Conservation (phyloP, 176 grass and related monocot genomes). For the Coix lacrymajobi region DNA sequence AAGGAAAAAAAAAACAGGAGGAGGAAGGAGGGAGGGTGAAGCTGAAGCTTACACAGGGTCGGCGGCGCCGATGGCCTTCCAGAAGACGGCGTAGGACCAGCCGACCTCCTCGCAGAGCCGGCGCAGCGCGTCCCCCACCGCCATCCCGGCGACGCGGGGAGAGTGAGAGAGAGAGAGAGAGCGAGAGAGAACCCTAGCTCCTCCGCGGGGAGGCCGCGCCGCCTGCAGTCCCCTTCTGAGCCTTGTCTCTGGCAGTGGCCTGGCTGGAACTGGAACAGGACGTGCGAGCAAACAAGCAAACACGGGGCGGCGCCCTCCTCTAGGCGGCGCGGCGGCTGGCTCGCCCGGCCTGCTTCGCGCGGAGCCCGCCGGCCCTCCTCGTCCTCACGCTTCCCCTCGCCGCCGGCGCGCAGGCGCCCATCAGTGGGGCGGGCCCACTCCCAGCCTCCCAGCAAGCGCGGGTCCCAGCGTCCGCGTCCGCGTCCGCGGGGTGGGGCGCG, state of each 20-base stretch:
- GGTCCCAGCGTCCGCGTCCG: not conserved
- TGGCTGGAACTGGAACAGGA: not conserved
- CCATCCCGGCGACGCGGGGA: conserved; percentile 35
- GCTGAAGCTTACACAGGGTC: conserved; percentile 66
- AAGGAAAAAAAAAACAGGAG: not conserved
- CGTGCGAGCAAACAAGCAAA: not conserved
- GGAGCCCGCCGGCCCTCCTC: conserved; percentile 35
- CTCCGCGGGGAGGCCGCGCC: not conserved
- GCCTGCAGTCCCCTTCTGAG: not conserved
- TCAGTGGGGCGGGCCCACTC: conserved; percentile 26
- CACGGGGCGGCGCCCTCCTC: conserved; percentile 15
- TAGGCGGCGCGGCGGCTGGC: conserved; percentile 66
- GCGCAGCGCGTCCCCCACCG: conserved; percentile 69
- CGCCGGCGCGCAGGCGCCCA: conserved; percentile 56
- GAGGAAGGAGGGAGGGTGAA: not conserved
- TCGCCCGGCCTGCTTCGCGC: conserved; percentile 61
- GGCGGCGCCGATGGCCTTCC: conserved; percentile 71
- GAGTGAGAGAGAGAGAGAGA: too few species aligned
- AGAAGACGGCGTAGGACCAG: conserved; percentile 95
- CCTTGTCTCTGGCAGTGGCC: not conserved
- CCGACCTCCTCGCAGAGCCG: conserved; percentile 79
- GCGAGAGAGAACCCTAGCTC: conserved; percentile 42
- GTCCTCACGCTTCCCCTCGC: conserved; percentile 16
- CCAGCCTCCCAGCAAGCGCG: not conserved
- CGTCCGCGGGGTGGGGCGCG: not conserved